Base-by-base conservation (phyloP, 1,284 basidiomycete genomes). In the Fomitopsis betulina region DNA sequence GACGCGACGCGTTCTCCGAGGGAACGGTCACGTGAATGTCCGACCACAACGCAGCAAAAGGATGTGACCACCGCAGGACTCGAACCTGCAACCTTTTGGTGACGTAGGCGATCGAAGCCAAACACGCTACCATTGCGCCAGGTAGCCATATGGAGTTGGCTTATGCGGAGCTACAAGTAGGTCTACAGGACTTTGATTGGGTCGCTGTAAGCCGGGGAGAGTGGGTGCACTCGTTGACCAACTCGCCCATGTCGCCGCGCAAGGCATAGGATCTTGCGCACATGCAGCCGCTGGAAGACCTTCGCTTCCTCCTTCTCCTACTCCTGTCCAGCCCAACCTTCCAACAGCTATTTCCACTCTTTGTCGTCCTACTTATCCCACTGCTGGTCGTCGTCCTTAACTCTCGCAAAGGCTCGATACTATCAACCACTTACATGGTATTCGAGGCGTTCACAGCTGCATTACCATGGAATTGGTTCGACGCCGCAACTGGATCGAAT, bases 61-160 rank as follows among this genome's bases (percentile, higher is more conserved):
- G 74, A 68, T 68, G 72, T 84, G 82, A 85, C 84, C 84, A 85
- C 85, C 82, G 86, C 86, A 88, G 85, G 87, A 88, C 86, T 90
- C 87, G 87, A 90, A 90, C 87, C 87, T 88, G 85, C 86, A 88
- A 84, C 86, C 86, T 88, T 86, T 86, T 87, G 86, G 84, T 89
- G 65, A 70, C 76, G 71, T 71, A 68, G 70, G 84, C 84, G 67
- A 82, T 89, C 87, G 87, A 89, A 89, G 86, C 86, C 87, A 89
- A 87, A 89, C 86, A 86, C 87, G 86, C 87, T 89, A 88, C 87
- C 87, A 86, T 86, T 86, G 84, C 83, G 84, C 85, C 76, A 87
- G 82, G 82, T 80, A 84, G 81, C 82, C 83, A 68, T 74, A 56
- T 6, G 35, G n/a, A 17, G 55, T 2, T 33, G 12, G 19, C 3